Conservation (phyloP, 495 filamentous ascomycete species). For the Neurospora africana region DNA sequence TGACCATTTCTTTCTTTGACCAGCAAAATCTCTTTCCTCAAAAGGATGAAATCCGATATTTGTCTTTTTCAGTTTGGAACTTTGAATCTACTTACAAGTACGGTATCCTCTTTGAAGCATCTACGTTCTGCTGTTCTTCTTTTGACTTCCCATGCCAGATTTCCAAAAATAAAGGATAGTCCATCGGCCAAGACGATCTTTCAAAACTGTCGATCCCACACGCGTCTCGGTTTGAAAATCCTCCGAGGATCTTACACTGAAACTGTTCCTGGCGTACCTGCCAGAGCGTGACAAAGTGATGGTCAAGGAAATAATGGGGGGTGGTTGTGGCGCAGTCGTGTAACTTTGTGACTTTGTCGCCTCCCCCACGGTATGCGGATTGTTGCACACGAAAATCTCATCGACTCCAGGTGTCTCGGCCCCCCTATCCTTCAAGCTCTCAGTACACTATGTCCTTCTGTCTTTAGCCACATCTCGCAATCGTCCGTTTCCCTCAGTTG, state of each 20-base stretch:
- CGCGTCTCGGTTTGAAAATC: background rate
- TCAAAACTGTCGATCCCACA: background rate
- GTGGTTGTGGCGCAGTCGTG: background rate
- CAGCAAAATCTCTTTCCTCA: background rate
- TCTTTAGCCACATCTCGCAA: background rate
- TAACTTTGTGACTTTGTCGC: background rate
- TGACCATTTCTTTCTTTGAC: background rate
- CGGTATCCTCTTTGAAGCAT: no score
- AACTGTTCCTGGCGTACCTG: background rate
- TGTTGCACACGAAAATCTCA: background rate
- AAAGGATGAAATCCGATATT: background rate
- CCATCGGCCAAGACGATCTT: background rate
- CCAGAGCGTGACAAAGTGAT: background rate
- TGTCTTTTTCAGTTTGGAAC: background rate
- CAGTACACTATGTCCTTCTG: background rate
- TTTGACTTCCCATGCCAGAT: background rate
- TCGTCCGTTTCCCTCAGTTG: background rate
- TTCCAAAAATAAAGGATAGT: background rate
- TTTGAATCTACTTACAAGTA: no score
- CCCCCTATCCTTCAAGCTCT: background rate
- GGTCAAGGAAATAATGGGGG: background rate
- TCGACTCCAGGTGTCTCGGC: background rate
- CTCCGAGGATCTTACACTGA: background rate
- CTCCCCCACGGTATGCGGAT: background rate
- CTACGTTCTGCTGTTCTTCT: background rate